Base-by-base conservation (phyloP, 192 early-diverging fungal species). In the Linnemannia elongata region DNA sequence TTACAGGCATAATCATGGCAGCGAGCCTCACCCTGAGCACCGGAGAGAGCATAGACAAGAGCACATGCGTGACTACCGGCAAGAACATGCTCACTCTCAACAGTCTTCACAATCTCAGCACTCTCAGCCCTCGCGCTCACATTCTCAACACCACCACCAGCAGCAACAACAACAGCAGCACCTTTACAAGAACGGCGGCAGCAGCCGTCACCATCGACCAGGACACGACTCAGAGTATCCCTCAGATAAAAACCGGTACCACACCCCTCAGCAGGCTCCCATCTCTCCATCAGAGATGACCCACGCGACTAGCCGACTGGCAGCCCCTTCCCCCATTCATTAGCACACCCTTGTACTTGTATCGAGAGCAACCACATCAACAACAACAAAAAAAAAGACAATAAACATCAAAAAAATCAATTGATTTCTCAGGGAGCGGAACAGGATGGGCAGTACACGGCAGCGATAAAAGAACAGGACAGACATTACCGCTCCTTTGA, bases 271-370 rank as follows among this genome's bases (percentile, higher is more conserved):
- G 30, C 74, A 87, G 45, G 76, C 71, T 18, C 85, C 85, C 35
- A 78, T 87, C 52, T 81, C 85, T 24, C 85, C 85, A 15, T 81
- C 85, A 30, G 85, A 87, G 39, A 87, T 87, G 80, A 87, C 85
- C 73, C 75, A 81, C 27, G 72, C 85, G 4, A 82, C 81, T n/a
- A 78, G 76, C 68, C 75, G 85, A 30, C 76, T 87, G 30, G 79
- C 85, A 17, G 85, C 85, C 5, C 79, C 85, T 35, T 87, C 85
- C 35, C 85, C 79, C 6, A 87, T 87, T 68, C 85, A 87, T 47
- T 87, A 87, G 57, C 38, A 24, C 27, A 71, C 54, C 24, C 24
- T 71, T 71, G 69, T 71, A 38, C 69, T 71, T 66, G 30, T 66
- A 66, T 66, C 60, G 60, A 57, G 60, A 66, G 27, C 60, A 66